Base-by-base conservation (phyloP, 441 rosid species). In the Croton laevigatus region DNA sequence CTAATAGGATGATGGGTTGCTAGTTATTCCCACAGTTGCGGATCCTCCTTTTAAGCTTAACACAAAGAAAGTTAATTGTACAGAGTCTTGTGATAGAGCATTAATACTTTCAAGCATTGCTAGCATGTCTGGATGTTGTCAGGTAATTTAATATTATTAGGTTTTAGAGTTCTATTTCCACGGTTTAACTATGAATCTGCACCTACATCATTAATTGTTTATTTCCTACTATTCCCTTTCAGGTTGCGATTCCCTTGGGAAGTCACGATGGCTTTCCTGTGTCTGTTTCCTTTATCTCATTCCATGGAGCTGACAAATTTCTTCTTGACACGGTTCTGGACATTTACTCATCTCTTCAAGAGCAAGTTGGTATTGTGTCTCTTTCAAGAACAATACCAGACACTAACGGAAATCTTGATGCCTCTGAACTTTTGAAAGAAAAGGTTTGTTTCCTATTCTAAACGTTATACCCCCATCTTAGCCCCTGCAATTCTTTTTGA, bases 121-220 rank as follows among this genome's bases (percentile, higher is more conserved):
- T 38, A 91, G 96, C 87, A 81, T 91, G 94, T 91, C 99, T 53
- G 97, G 99, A 10, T 89, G 99, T 77, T 91, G 99, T 81, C 96
- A 94, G 91, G 99, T 90, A 80, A 68, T 22, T 65, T 71, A 16
- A 22, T 51, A 22, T 49, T 73, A 32, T 75, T n/a, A 58, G 57
- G n/a, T 63, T 71, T 58, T 38, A 55, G 58, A 49, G 63, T 73
- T 70, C 66, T 38, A 10, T 58, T 37, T 49, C 27, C 34, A 8
- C 14, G 7, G 67, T 62, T 52, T 53, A 4, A 55, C 20, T 59
- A 73, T 10, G 51, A 9, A 32, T 45, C 22, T 64, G 37, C 12
- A 57, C 16, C 51, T 71, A 37, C 60, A 54, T 72, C 37, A 20
- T 59, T 51, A 66, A n/a, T 73, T 66, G 66, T 23, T 17, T 57